phyloP scores from a whole-genome alignment of 2,329 filamentous ascomycete genomes.

The Penicillium sp. region DNA sequence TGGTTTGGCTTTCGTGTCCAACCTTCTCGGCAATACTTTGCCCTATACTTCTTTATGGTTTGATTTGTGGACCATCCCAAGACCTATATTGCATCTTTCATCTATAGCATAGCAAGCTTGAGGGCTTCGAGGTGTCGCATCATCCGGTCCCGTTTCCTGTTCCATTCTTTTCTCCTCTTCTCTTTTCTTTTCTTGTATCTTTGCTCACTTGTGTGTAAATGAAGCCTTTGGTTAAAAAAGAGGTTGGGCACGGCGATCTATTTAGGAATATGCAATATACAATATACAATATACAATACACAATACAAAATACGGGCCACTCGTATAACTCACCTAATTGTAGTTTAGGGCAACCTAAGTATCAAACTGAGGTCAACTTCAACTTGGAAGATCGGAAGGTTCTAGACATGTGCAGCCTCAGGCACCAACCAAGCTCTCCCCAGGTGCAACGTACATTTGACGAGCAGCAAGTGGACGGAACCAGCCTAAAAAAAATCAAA shows the following conservation, averaged over 20 bases:
- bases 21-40: conserved; percentile 21
- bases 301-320: no score
- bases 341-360: no score
- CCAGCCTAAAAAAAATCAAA: neutral
- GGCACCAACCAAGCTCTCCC: conserved; percentile 8
- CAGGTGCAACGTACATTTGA: neutral
- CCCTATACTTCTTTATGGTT: conserved; percentile 18
- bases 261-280: neutral
- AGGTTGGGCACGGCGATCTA: neutral
- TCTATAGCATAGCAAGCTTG: conserved; percentile 40
- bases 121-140: conserved; percentile 21
- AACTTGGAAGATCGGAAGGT: conserved; percentile 21
- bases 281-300: neutral
- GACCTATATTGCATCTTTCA: conserved; percentile 24
- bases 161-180: conserved; percentile 1
- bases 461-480: neutral
- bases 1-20: conserved; percentile 9
- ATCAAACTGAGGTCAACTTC: no score
- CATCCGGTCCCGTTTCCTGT: conserved; percentile 16
- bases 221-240: neutral
- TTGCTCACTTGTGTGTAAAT: neutral
- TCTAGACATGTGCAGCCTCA: conserved; percentile 28
- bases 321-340: no score
- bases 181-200: conserved; percentile 9
- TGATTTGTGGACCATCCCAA: conserved; percentile 9